These are phyloP conservation scores for Ogataea hybrid DNA, from an alignment of 1,139 yeast species.

Conservation along the genomic window DNA sequence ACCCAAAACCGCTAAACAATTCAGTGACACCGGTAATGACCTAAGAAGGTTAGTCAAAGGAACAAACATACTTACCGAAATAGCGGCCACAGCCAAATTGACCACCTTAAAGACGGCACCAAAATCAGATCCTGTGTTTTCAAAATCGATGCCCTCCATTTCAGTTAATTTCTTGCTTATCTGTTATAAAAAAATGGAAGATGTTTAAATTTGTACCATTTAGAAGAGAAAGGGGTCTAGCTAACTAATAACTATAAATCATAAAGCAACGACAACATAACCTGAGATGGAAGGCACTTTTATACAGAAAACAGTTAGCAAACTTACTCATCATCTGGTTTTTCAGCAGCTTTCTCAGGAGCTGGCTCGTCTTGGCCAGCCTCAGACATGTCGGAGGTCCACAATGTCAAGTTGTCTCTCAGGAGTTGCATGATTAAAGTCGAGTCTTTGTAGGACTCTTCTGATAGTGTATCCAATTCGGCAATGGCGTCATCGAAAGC, in stretches of 20 bases:
- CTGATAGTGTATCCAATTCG: slow-evolving; percentile 94
- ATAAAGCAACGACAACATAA: slow-evolving; percentile 23
- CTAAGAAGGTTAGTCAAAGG: slow-evolving; percentile 23
- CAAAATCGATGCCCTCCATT: slow-evolving; percentile 31
- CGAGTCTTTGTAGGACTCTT: slow-evolving; percentile 97
- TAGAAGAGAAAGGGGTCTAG: slow-evolving; percentile 16
- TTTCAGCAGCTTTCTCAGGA: slow-evolving; percentile 52
- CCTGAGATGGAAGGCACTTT: slow-evolving; percentile 21
- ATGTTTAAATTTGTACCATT: slow-evolving; percentile 8
- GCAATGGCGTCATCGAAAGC: slow-evolving; percentile 99
- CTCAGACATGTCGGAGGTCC: slow-evolving; percentile 97
- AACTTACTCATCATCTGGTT: slow-evolving; percentile 39
- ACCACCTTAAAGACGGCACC: slow-evolving; percentile 50
- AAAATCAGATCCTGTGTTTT: slow-evolving; percentile 25
- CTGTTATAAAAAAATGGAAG: slow-evolving; percentile 3
- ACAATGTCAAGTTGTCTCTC: slow-evolving; percentile 96
- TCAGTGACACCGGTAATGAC: slow-evolving; percentile 58
- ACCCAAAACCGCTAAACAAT: slow-evolving; percentile 46
- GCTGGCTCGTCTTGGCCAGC: slow-evolving; percentile 65
- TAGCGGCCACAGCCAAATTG: slow-evolving; percentile 62
- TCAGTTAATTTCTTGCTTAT: neutral
- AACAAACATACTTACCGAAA: slow-evolving; percentile 45
- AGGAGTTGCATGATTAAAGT: slow-evolving; percentile 98
- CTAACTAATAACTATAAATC: slow-evolving; percentile 22
- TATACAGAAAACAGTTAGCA: slow-evolving; percentile 24